phyloP scores from a whole-genome alignment of 2,329 filamentous ascomycete genomes.

The Calonectria multiphialidica region DNA sequence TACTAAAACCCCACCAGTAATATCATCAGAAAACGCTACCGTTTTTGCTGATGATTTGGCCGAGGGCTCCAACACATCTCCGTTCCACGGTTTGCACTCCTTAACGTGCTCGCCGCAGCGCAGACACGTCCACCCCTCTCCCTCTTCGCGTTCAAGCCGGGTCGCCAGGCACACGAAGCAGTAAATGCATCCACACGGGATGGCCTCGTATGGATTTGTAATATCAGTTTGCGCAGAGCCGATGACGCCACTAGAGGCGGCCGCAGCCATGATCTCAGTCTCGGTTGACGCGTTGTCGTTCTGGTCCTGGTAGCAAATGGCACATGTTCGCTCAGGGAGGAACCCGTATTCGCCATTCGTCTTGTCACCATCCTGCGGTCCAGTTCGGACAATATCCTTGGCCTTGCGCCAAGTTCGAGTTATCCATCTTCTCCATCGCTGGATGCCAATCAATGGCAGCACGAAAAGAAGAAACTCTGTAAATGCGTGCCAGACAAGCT shows the following conservation, averaged over 20 bases:
- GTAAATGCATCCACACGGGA: constrained; percentile 92
- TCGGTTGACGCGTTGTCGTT: constrained; percentile 80
- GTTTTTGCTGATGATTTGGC: constrained; percentile 63
- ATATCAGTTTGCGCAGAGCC: constrained; percentile 93
- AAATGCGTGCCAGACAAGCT: constrained; percentile 99
- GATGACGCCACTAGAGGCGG: constrained; percentile 80
- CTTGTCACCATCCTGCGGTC: constrained; percentile 59
- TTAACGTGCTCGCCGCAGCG: constrained; percentile 87
- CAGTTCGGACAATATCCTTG: constrained; percentile 71
- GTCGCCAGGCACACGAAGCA: constrained; percentile 97
- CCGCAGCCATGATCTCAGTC: constrained; percentile 79
- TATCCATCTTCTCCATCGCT: constrained; percentile 93
- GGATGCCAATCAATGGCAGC: constrained; percentile 94
- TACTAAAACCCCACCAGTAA: constrained; percentile 50
- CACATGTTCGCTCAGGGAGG: constrained; percentile 92
- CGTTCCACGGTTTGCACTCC: constrained; percentile 91
- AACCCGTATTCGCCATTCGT: constrained; percentile 83
- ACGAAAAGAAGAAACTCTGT: constrained; percentile 98
- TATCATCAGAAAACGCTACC: constrained; percentile 73
- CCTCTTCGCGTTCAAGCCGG: constrained; percentile 90
- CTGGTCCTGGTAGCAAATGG: constrained; percentile 96
- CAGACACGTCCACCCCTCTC: constrained; percentile 92
- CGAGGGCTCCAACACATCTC: constrained; percentile 80
- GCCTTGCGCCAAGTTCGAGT: constrained; percentile 86
- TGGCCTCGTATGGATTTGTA: constrained; percentile 94